A percentile compares a stretch with the other conserved stretches of the same genome.
Conservation (phyloP, 345 rosid species). For the Populus deltoides region DNA sequence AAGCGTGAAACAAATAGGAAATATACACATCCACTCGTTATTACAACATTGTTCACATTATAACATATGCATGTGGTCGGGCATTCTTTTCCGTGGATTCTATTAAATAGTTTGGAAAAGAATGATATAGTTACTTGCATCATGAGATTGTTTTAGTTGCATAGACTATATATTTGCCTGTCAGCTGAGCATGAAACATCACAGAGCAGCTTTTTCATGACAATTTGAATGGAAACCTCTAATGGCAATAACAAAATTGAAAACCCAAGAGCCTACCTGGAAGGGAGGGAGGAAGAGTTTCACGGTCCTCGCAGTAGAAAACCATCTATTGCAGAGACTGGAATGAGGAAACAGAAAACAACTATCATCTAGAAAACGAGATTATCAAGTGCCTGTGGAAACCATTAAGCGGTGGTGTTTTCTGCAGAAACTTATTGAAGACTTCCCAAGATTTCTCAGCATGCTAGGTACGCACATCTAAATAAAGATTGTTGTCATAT, state of each 20-base stretch:
- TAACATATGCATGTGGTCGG: no score
- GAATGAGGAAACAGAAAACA: slow-evolving; percentile 29
- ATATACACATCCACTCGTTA: no score
- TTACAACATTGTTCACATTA: no score
- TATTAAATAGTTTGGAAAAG: no score
- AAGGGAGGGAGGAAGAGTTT: slow-evolving; percentile 83
- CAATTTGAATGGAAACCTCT: no score
- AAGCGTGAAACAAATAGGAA: not conserved
- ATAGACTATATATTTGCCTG: no score
- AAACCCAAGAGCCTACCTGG: slow-evolving; percentile 51
- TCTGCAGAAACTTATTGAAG: slow-evolving; percentile 60
- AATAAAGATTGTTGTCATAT: not conserved
- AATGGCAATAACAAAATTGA: not conserved
- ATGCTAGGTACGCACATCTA: slow-evolving; percentile 64
- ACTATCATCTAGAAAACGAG: not conserved
- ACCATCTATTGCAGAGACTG: slow-evolving; percentile 50
- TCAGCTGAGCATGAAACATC: no score
- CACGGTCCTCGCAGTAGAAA: slow-evolving; percentile 86
- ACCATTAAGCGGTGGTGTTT: slow-evolving; percentile 84
- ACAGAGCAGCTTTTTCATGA: no score
- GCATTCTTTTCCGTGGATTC: no score
- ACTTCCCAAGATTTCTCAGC: slow-evolving; percentile 82
- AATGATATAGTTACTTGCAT: no score
- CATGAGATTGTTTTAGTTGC: no score
- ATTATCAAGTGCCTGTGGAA: slow-evolving; percentile 5